These are phyloP conservation scores for Smallanthus sonchifolius DNA, from an alignment of 129 eudicot species.

Conservation along the genomic window DNA sequence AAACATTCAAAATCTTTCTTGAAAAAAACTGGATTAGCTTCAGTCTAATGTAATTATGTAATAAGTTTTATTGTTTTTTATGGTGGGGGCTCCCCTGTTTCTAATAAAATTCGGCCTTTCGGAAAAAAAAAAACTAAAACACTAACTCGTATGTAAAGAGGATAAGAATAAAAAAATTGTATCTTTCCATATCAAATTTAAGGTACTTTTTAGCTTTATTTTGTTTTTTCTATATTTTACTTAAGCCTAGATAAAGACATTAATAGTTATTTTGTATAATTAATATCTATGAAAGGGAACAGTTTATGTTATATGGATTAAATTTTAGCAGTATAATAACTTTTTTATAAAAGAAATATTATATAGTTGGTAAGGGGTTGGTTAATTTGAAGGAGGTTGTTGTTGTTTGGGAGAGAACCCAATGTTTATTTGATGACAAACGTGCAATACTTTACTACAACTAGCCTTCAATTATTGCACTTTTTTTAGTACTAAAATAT, in stretches of 20 bases:
- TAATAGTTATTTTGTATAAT: background rate
- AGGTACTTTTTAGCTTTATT: conserved; percentile 6
- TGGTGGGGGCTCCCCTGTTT: too few relatives aligned
- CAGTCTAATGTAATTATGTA: too few relatives aligned
- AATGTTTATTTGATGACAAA: conserved; percentile 8
- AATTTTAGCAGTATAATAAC: background rate
- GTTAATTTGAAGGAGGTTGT: background rate
- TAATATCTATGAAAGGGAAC: background rate
- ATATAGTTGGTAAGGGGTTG: background rate
- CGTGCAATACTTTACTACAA: conserved; percentile 2
- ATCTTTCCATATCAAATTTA: too few relatives aligned
- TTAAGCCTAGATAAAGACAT: background rate
- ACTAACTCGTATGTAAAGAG: too few relatives aligned
- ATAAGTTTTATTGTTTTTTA: too few relatives aligned
- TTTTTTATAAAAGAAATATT: too few relatives aligned
- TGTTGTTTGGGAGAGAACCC: conserved; percentile 16
- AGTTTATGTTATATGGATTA: background rate
- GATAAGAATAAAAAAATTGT: too few relatives aligned
- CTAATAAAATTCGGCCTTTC: too few relatives aligned
- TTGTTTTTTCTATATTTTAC: background rate
- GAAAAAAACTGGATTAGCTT: too few relatives aligned
- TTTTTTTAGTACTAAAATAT: too few relatives aligned
- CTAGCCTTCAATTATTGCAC: background rate
- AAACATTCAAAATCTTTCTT: too few relatives aligned
- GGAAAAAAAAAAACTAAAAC: too few relatives aligned